Evolutionary conservation across 176 grass and related monocot species (phyloP).

Genomic region (Musa beccarii): DNA sequence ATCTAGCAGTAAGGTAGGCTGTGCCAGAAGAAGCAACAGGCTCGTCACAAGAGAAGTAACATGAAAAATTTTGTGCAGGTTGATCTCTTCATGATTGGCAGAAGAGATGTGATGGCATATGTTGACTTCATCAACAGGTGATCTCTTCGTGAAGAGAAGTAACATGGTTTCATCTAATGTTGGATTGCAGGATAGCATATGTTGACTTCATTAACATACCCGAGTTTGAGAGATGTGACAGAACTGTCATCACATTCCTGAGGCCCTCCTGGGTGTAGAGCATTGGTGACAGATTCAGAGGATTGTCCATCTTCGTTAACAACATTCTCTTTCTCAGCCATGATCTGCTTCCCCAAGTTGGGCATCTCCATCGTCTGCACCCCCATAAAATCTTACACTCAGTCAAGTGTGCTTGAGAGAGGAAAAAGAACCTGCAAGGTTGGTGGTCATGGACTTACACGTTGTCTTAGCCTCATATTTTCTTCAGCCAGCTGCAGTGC

Average conservation of each 20-base stretch:
- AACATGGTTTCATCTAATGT: background rate
- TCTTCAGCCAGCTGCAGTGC: conserved; percentile 58
- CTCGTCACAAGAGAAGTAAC: too few species aligned
- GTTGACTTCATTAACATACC: conserved; percentile 21
- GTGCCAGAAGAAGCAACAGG: background rate
- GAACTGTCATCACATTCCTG: conserved; percentile 87
- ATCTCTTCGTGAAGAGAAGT: too few species aligned
- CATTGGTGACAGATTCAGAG: conserved; percentile 91
- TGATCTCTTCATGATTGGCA: too few species aligned
- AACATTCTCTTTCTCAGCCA: conserved; percentile 50
- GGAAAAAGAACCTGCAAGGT: too few species aligned
- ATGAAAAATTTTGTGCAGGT: too few species aligned
- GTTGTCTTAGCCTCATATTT: conserved; percentile 67
- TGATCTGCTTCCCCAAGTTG: conserved; percentile 28
- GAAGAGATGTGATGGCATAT: too few species aligned
- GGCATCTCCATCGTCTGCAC: conserved; percentile 51
- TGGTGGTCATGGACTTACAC: conserved; percentile 29
- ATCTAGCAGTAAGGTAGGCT: conserved; percentile 5
- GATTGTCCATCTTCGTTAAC: conserved; percentile 87
- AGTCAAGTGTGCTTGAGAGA: too few species aligned
- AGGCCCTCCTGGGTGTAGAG: conserved; percentile 59
- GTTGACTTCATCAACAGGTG: too few species aligned
- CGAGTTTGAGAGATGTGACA: conserved; percentile 81
- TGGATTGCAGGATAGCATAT: background rate
- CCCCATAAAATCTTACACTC: background rate